Percentiles rank a stretch among this genome's conserved stretches.
phyloP scores from a whole-genome alignment of 1,284 basidiomycete genomes.

The Quambalaria eucalypti region DNA sequence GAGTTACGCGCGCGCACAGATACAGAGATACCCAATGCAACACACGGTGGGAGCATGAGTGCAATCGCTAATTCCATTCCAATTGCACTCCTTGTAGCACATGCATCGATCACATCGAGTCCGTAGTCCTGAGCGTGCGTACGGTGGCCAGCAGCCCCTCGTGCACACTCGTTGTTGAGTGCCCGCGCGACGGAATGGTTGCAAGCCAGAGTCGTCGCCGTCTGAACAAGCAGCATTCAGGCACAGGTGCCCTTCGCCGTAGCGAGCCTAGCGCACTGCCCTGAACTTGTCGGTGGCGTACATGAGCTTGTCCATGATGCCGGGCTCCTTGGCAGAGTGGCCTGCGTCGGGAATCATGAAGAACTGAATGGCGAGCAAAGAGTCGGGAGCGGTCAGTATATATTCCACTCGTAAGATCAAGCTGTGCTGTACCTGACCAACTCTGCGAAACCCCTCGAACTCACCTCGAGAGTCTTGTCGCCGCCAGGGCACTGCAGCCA shows the following conservation, averaged over 20 bases:
- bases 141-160: too few species aligned
- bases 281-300: slow-evolving; percentile 52
- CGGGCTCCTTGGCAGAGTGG: slow-evolving; percentile 72
- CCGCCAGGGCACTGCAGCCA: slow-evolving; percentile 17
- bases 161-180: too few species aligned
- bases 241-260: background rate
- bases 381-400: background rate
- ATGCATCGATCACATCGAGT: too few species aligned
- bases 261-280: slow-evolving; percentile 3
- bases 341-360: slow-evolving; percentile 76
- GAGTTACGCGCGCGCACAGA: too few species aligned
- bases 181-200: too few species aligned
- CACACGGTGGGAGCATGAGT: too few species aligned
- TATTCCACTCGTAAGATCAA: background rate
- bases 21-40: too few species aligned
- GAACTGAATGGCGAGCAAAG: slow-evolving; percentile 7
- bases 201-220: too few species aligned
- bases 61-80: too few species aligned
- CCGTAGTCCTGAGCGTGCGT: too few species aligned
- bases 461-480: background rate
- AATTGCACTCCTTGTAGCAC: too few species aligned
- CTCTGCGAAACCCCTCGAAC: background rate
- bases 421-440: background rate
- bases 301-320: slow-evolving; percentile 64
- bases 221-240: too few species aligned